Conservation (phyloP, 176 grass and related monocot species). For the Hyparrhenia diplandra region DNA sequence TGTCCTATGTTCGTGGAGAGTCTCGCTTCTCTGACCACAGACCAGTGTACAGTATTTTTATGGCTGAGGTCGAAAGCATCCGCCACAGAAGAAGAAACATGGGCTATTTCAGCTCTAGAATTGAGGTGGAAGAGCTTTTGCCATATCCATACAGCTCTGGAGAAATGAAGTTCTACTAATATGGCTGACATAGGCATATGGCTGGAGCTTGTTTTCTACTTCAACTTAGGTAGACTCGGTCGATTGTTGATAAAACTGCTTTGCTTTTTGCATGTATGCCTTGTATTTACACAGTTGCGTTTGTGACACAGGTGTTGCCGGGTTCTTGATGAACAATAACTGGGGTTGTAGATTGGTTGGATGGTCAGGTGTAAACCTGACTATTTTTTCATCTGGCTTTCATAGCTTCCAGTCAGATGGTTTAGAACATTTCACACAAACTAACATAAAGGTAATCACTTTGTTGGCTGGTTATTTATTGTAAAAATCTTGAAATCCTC, state of each 20-base stretch:
- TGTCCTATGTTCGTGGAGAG: slow-evolving; percentile 82
- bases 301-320: slow-evolving; percentile 9
- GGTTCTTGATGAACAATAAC: background rate
- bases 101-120: slow-evolving; percentile 70
- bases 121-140: slow-evolving; percentile 93
- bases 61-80: slow-evolving; percentile 79
- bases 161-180: slow-evolving; percentile 52
- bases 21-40: slow-evolving; percentile 92
- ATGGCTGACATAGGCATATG: background rate
- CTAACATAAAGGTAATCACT: slow-evolving; percentile 50
- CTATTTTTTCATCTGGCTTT: slow-evolving; percentile 27
- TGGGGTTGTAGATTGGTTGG: background rate
- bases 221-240: background rate
- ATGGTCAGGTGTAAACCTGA: slow-evolving; percentile 34
- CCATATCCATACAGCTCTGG: slow-evolving; percentile 47
- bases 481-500: background rate
- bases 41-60: slow-evolving; percentile 83
- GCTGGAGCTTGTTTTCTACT: background rate
- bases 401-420: background rate
- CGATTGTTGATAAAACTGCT: background rate
- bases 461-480: background rate
- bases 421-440: background rate
- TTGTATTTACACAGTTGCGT: slow-evolving; percentile 7
- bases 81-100: slow-evolving; percentile 60
- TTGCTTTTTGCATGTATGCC: slow-evolving; percentile 4